Evolutionary conservation across 345 rosid species (phyloP).

Genomic region (Ceriops decandra): DNA sequence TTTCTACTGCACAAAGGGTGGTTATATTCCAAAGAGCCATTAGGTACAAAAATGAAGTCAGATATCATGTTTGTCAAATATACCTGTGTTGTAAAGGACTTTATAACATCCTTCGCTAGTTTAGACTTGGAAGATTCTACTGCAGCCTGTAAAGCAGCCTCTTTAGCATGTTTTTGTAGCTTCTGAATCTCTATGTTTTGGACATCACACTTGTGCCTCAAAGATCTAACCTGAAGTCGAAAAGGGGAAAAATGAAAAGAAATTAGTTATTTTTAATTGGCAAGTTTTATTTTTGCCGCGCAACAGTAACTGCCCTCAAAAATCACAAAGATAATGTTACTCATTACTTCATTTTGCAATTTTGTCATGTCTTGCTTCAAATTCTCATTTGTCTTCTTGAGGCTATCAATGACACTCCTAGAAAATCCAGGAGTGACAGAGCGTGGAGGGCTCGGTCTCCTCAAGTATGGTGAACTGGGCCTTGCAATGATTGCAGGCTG

Average conservation of each 20-base stretch:
- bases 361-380: conserved; percentile 73
- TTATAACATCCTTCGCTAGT: conserved; percentile 54
- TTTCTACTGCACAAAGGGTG: not conserved
- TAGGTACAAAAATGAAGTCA: not conserved
- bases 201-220: conserved; percentile 60
- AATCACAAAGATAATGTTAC: not conserved
- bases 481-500: conserved; percentile 46
- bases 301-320: no score
- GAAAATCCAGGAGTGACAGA: conserved; percentile 52
- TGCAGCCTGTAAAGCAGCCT: conserved; percentile 43
- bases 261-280: not conserved
- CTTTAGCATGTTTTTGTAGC: conserved; percentile 43
- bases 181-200: conserved; percentile 64
- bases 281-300: not conserved
- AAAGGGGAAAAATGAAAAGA: conserved; percentile 7
- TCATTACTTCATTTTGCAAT: conserved; percentile 63
- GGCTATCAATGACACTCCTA: conserved; percentile 66
- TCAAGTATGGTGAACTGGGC: conserved; percentile 55
- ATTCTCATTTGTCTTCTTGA: conserved; percentile 75
- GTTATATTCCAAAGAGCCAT: not conserved
- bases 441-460: conserved; percentile 73
- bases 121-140: conserved; percentile 51
- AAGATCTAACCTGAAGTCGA: conserved; percentile 46
- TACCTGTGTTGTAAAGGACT: conserved; percentile 62
- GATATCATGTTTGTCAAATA: not conserved